Conservation (phyloP, 257 asterid species). For the Dorcoceras hygrometricum region DNA sequence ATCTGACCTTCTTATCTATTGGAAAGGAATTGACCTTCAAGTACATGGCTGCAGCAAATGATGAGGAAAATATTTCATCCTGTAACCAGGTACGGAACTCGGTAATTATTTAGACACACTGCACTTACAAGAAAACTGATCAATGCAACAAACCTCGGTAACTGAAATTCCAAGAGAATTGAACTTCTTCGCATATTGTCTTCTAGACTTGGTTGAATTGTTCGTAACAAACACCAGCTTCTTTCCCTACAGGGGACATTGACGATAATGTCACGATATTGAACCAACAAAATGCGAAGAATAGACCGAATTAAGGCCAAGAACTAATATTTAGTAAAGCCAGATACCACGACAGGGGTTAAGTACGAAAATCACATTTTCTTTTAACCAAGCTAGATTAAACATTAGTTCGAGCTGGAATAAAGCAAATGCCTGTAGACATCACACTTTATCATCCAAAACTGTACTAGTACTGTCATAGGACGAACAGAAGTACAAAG, state of each 20-base stretch:
- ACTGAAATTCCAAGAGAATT: constrained; percentile 76
- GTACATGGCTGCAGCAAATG: constrained; percentile 97
- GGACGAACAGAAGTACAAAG: not conserved
- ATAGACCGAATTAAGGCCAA: not conserved
- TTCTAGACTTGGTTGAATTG: constrained; percentile 85
- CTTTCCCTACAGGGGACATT: constrained; percentile 52
- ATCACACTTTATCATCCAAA: too few species aligned
- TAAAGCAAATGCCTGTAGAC: not conserved
- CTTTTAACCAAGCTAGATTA: not conserved
- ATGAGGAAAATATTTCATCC: constrained; percentile 91
- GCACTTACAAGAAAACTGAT: constrained; percentile 1
- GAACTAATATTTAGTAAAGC: not conserved
- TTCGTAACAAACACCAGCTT: constrained; percentile 90
- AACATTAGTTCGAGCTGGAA: too few species aligned
- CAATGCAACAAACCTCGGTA: constrained; percentile 52
- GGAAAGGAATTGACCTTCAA: constrained; percentile 73
- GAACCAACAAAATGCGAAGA: not conserved
- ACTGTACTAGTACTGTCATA: not conserved
- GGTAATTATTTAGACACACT: not conserved
- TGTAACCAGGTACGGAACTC: constrained; percentile 33
- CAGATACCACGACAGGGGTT: not conserved
- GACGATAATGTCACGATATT: not conserved
- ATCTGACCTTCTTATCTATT: constrained; percentile 69
- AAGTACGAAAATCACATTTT: not conserved
- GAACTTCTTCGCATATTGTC: constrained; percentile 69